Base-by-base conservation (phyloP, 2,329 filamentous ascomycete species). In the Sporothrix euskadiensis region DNA sequence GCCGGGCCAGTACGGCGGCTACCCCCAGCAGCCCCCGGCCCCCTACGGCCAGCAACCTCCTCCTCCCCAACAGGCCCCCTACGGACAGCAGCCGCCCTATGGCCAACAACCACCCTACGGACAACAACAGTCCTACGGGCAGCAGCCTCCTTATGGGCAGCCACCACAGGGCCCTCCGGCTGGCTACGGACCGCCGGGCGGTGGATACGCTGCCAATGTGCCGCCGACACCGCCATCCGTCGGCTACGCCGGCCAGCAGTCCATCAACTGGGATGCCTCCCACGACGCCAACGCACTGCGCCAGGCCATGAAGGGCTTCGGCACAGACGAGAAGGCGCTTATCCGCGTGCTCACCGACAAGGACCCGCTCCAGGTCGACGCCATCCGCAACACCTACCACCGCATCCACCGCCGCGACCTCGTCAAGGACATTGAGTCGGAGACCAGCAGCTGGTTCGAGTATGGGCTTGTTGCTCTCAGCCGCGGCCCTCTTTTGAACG, bases 231-330 rank as follows among this genome's bases (percentile, higher is more conserved):
- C 88, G 12, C 88, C 93, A 0, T 92, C 92, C 0, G 82, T 87
- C 0, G 94, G 94, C 49, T 98, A 97, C 78, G 89, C 89, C 2
- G 87, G 91, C 0, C 88, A 89, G 14, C 91, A 92, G 78, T 84
- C 88, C 63, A 91, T 93, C 59, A 85, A 88, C 41, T 91, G 87
- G 85, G 90, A 97, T 76, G 91, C 89, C 66, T 86, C 84, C 3
- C 83, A 85, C 14, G 90, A 96, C 77, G 92, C 93, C 0, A 88
- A 94, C 73, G 88, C 85, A 4, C 84, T 97, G 30, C 89, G 93
- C 71, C 88, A 88, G 77, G 93, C 95, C 1, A 97, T 98, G 94
- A 97, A 97, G 82, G 94, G 81, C 0, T 93, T 97, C 75, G 95
- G 94, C 47, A 98, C 94, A 0, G 90, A 98, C 78, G 94, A 98